A percentile compares a stretch with the other conserved stretches of the same genome.
Conservation (phyloP, 306 rosid species). For the Myrica gale region DNA sequence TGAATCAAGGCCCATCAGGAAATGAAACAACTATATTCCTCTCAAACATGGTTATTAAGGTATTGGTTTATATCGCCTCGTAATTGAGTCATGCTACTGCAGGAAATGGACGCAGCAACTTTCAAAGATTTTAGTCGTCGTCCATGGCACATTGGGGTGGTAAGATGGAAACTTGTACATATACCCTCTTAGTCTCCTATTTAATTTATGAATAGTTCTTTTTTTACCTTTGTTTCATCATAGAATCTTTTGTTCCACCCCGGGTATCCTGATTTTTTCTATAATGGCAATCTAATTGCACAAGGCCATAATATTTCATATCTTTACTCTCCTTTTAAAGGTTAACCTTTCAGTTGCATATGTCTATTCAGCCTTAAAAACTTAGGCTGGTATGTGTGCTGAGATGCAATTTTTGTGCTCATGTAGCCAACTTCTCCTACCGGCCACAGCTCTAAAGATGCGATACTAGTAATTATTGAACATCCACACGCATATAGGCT, state of each 20-base stretch:
- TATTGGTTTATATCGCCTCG: conserved; percentile 13
- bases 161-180: conserved; percentile 35
- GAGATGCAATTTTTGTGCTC: conserved; percentile 8
- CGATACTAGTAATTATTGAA: conserved; percentile 76
- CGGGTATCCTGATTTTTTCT: background rate
- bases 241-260: conserved; percentile 8
- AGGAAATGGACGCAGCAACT: conserved; percentile 92
- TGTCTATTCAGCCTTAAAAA: background rate
- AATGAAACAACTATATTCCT: conserved; percentile 9
- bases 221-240: background rate
- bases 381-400: background rate
- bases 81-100: conserved; percentile 29
- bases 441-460: conserved; percentile 40
- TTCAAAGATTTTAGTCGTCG: conserved; percentile 69
- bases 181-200: background rate
- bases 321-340: background rate
- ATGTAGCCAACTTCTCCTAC: conserved; percentile 63
- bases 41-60: conserved; percentile 9
- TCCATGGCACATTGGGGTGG: conserved; percentile 94
- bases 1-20: background rate
- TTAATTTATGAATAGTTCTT: conserved; percentile 4
- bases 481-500: conserved; percentile 59
- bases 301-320: background rate
- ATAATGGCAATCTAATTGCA: too few species aligned
- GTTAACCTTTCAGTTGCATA: background rate